Evolutionary conservation across 176 grass and related monocot genomes (phyloP).

Genomic region (Carex myosuroides): DNA sequence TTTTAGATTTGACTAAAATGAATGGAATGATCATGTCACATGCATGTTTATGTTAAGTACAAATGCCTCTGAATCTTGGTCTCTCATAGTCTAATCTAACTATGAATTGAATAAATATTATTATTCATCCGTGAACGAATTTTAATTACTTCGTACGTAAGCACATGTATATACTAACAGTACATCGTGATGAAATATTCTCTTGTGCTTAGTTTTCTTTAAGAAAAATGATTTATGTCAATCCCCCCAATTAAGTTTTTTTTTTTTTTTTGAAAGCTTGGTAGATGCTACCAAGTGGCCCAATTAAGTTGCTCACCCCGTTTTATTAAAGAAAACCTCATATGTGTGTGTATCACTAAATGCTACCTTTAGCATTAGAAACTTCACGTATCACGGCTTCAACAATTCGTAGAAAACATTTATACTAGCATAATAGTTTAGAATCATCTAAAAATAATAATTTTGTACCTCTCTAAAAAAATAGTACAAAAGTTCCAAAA

Average conservation of each 20-base stretch:
- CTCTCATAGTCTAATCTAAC: neutral
- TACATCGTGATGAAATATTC: neutral
- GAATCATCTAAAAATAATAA: no score
- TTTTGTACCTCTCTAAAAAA: no score
- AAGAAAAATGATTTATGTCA: neutral
- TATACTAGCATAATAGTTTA: no score
- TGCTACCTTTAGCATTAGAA: neutral
- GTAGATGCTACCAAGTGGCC: no score
- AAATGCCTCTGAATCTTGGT: conserved; percentile 13
- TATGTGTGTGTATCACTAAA: neutral
- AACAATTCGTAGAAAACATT: neutral
- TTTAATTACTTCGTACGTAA: neutral
- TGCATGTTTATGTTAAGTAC: conserved; percentile 16
- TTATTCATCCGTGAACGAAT: neutral
- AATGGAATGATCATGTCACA: conserved; percentile 30
- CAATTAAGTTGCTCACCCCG: neutral
- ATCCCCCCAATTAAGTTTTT: neutral
- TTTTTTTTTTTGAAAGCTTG: no score
- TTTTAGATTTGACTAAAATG: conserved; percentile 22
- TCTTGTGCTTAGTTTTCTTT: neutral
- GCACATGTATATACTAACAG: neutral
- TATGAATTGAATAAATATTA: neutral
- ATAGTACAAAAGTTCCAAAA: no score
- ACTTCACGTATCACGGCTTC: neutral
- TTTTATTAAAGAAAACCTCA: neutral